These are phyloP conservation scores for Seiridium unicorne DNA, from an alignment of 2,329 filamentous ascomycete species.

Conservation along the genomic window DNA sequence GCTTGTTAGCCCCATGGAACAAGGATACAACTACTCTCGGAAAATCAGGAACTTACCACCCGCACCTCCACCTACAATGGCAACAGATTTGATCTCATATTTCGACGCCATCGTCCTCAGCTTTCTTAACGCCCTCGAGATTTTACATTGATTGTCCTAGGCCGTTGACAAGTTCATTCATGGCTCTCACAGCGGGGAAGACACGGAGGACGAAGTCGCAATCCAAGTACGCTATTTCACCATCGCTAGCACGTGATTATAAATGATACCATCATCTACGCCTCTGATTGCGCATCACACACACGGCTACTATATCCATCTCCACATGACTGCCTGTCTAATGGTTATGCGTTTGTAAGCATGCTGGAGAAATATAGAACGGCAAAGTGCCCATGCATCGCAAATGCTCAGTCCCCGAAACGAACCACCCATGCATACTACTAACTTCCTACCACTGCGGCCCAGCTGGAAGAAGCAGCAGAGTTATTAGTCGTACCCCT, in stretches of 20 bases:
- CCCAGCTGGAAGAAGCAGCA: too few species aligned
- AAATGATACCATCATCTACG: not conserved
- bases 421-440: too few species aligned
- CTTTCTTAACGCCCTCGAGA: not conserved
- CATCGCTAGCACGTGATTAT: conserved; percentile 14
- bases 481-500: too few species aligned
- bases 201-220: conserved; percentile 9
- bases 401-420: too few species aligned
- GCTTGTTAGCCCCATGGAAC: not conserved
- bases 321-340: not conserved
- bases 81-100: conserved; percentile 34
- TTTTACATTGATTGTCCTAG: not conserved
- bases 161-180: not conserved
- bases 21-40: not conserved
- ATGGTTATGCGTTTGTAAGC: not conserved
- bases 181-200: not conserved
- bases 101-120: conserved; percentile 14
- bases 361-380: not conserved
- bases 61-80: conserved; percentile 42
- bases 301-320: not conserved
- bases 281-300: not conserved
- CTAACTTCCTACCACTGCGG: too few species aligned
- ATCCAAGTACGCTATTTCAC: conserved; percentile 11
- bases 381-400: too few species aligned
- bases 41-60: conserved; percentile 28